Percentiles rank a stretch among this genome's conserved stretches.
Evolutionary conservation across 164 flowering plant genomes (phyloP).

Genomic region (Akebia trifoliata): DNA sequence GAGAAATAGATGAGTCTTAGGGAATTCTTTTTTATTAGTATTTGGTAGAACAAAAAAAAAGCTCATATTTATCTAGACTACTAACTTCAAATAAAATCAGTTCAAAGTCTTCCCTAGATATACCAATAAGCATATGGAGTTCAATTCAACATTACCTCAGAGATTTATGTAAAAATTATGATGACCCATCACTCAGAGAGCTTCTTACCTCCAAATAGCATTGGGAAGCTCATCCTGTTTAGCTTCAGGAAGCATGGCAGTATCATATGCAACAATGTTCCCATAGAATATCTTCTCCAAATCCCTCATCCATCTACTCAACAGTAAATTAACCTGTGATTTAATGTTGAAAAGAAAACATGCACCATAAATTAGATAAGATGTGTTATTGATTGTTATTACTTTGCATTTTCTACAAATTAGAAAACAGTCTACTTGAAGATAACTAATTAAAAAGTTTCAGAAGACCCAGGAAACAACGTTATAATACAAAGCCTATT

Average conservation of each 20-base stretch:
- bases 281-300: conserved; percentile 97
- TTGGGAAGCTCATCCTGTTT: conserved; percentile 54
- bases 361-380: not conserved
- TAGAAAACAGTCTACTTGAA: not conserved
- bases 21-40: no score
- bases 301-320: conserved; percentile 90
- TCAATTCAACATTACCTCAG: no score
- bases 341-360: not conserved
- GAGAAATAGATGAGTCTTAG: no score
- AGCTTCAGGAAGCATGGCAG: conserved; percentile 85
- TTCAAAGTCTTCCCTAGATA: no score
- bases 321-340: conserved; percentile 76
- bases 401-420: not conserved
- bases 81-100: no score
- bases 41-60: no score
- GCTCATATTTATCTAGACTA: no score
- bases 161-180: no score
- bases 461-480: not conserved
- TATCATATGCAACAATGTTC: conserved; percentile 90
- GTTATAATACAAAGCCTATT: not conserved
- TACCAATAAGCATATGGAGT: not conserved
- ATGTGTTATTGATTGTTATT: not conserved
- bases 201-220: conserved; percentile 72
- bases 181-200: conserved; percentile 1
- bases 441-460: not conserved